Evolutionary conservation across 345 rosid species (phyloP), one percentile per base, ranked within the genome.

Genomic region (Aquilaria sinensis): DNA sequence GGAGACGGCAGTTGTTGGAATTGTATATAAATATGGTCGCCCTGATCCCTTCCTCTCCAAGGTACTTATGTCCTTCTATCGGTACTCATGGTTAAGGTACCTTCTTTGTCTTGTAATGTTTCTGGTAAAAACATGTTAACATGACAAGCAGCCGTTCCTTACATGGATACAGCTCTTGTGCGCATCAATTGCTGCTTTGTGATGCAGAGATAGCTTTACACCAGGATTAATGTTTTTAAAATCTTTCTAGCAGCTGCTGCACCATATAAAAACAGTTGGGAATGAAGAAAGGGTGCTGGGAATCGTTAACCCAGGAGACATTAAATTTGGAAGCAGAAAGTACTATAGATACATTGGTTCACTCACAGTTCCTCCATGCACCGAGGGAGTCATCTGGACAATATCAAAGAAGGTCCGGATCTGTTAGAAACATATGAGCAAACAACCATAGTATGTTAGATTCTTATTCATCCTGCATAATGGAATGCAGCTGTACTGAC

Each of bases 341-440:
- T 83, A 85, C 37, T 85, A 74, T 72, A 74, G 95, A 81, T 87
- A 87, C 52, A 60, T 75, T 2, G 97, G 95, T 10, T 87, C 92
- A 16, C 80, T 87, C n/a, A 82, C 95, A 3, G 51, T 45, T 71
- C 90, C 97, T 73, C 92, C 92, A 1, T 87, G 97, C 73, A 85
- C 83, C 0, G 88, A 89, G 75, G 95, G 92, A 6, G 83, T 85
- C 50, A 48, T 83, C 58, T 90, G 97, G 97, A 90, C 88, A 8
- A 49, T 87, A 16, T 59, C 71, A 16, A 68, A 74, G 47, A 77
- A 63, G 88, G 94, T 84, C 57, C 37, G 23, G 47, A 51, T 15
- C 5, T 61, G 14, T 61, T 55, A 32, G 31, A 61, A 15, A 49
- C 2, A n/a, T 10, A 7, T 33, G 51, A 5, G 32, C 41, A 47